phyloP scores from a whole-genome alignment of 164 flowering plant genomes.

The grape (Vitis vinifera) region ASM3070453v1 NC_081822.1:32883001-32883500 shows the following conservation, averaged over 20 bases:
- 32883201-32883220: constrained; percentile 78
- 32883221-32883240: background rate
- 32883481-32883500: constrained; percentile 93
- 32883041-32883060: constrained; percentile 44
- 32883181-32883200: constrained; percentile 76
- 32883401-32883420: constrained; percentile 32
- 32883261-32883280: too few relatives aligned
- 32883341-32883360: too few relatives aligned
- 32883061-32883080: constrained; percentile 66
- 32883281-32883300: too few relatives aligned
- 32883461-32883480: constrained; percentile 87
- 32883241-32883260: too few relatives aligned
- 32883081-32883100: constrained; percentile 81
- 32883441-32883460: constrained; percentile 88
- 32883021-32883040: constrained; percentile 9
- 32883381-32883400: constrained; percentile 20
- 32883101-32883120: constrained; percentile 52
- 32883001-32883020: constrained; percentile 43
- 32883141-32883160: constrained; percentile 65
- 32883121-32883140: constrained; percentile 68
- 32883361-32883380: too few relatives aligned
- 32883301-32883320: too few relatives aligned
- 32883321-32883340: too few relatives aligned
- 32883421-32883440: constrained; percentile 65
- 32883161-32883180: constrained; percentile 44